A percentile compares a stretch with the other conserved stretches of the same genome.
phyloP scores from a whole-genome alignment of 768 basidiomycete genomes.

The Chalciporus sphaerocephalus region DNA sequence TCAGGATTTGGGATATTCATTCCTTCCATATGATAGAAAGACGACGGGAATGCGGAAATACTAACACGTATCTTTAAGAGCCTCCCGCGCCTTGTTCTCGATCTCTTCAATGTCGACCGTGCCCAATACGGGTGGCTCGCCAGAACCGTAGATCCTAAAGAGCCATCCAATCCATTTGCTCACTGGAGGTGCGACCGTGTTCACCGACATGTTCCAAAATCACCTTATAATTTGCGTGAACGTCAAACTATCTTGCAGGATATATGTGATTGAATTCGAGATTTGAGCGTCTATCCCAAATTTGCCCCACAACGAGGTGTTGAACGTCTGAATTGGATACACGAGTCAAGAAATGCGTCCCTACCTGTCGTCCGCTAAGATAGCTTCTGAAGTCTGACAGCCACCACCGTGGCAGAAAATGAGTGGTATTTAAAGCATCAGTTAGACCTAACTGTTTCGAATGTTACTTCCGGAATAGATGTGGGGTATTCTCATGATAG shows the following conservation, averaged over 20 bases:
- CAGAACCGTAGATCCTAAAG: slow-evolving; percentile 19
- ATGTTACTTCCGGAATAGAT: neutral
- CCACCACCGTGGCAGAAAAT: neutral
- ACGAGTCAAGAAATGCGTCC: neutral
- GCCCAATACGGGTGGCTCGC: slow-evolving; percentile 36
- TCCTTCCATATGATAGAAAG: neutral
- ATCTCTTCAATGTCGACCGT: slow-evolving; percentile 62
- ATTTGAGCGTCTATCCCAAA: neutral
- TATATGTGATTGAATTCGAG: neutral
- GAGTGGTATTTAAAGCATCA: slow-evolving; percentile 6
- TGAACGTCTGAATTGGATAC: neutral
- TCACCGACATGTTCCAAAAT: slow-evolving; percentile 13
- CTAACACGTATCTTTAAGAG: slow-evolving; percentile 53
- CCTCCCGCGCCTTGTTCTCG: slow-evolving; percentile 58
- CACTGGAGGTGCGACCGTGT: slow-evolving; percentile 17
- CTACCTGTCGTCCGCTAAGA: too few species aligned
- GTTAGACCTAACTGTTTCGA: neutral
- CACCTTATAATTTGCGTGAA: neutral
- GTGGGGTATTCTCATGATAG: too few species aligned
- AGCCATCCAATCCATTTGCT: slow-evolving; percentile 23
- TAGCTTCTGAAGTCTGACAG: too few species aligned
- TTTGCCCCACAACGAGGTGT: neutral
- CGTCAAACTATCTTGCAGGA: neutral
- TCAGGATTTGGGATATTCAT: too few species aligned
- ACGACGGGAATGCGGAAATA: neutral